A percentile compares a stretch with the other conserved stretches of the same genome.
These are phyloP conservation scores for Pezicula radicicola DNA, from an alignment of 2,329 filamentous ascomycete genomes.

Conservation along the genomic window DNA sequence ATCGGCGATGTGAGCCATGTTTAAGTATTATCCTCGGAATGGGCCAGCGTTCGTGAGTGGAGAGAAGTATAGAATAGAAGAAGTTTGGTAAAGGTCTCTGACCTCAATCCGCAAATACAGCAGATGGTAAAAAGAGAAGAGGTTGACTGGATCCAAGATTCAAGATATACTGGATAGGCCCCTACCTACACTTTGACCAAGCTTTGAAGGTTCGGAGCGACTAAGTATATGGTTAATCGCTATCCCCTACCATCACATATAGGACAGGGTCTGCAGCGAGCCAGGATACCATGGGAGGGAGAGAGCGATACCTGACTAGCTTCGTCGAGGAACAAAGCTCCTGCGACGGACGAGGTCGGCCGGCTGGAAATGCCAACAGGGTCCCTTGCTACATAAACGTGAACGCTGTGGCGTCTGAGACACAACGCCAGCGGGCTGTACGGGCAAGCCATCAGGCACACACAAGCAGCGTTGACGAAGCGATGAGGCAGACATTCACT, in stretches of 20 bases:
- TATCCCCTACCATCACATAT: background rate
- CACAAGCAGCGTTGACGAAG: background rate
- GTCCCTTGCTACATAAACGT: slow-evolving; percentile 3
- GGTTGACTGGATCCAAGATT: no score
- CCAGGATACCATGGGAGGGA: background rate
- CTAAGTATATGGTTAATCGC: background rate
- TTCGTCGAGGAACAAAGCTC: background rate
- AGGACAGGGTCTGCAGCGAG: background rate
- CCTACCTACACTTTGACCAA: background rate
- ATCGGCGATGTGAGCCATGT: slow-evolving; percentile 61
- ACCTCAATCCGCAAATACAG: no score
- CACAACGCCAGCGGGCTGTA: slow-evolving; percentile 2
- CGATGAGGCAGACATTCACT: background rate
- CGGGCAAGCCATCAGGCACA: background rate
- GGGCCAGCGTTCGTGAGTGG: no score
- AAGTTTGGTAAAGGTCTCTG: background rate
- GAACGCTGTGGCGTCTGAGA: slow-evolving; percentile 22
- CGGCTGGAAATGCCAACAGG: background rate
- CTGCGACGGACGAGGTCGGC: background rate
- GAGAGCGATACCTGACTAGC: background rate
- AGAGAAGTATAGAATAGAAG: no score
- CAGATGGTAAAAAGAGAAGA: no score
- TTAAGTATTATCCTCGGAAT: background rate
- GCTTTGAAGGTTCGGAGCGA: background rate
- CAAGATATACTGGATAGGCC: no score